phyloP scores from a whole-genome alignment of 2,329 filamentous ascomycete species.

The Sporothrix mexicana region DNA sequence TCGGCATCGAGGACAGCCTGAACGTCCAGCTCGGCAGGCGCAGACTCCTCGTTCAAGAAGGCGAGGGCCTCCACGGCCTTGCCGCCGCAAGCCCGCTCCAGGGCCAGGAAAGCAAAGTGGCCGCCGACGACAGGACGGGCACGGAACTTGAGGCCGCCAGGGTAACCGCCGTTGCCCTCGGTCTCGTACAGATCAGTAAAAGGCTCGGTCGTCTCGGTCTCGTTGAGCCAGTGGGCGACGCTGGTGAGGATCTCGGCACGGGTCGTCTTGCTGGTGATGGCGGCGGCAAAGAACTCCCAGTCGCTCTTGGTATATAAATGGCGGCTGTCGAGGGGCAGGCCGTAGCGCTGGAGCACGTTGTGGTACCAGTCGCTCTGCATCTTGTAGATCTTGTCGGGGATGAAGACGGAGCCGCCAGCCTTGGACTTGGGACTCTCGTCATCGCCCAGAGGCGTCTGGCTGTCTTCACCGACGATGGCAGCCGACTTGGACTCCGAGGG shows the following conservation, averaged over 20 bases:
- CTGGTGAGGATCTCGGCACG: conserved; percentile 74
- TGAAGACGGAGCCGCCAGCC: conserved; percentile 56
- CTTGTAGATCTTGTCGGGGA: conserved; percentile 76
- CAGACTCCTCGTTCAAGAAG: conserved; percentile 52
- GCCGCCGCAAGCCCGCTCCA: conserved; percentile 79
- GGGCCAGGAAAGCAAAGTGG: conserved; percentile 83
- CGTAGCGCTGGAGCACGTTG: conserved; percentile 79
- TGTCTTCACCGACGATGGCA: not conserved
- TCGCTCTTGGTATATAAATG: conserved; percentile 88
- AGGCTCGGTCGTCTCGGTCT: conserved; percentile 76
- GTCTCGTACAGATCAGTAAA: conserved; percentile 85
- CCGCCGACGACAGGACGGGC: conserved; percentile 83
- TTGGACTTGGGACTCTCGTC: conserved; percentile 35
- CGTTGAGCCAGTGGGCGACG: conserved; percentile 82
- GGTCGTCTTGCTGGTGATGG: conserved; percentile 72
- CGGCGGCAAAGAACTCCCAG: conserved; percentile 89
- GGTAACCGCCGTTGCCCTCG: conserved; percentile 76
- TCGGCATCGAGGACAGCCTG: conserved; percentile 36
- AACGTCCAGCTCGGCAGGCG: conserved; percentile 35
- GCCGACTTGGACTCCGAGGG: not conserved
- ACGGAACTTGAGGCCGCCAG: conserved; percentile 75
- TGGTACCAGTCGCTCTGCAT: conserved; percentile 83
- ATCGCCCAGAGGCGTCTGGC: conserved; percentile 35
- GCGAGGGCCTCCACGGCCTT: conserved; percentile 63
- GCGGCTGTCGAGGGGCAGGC: conserved; percentile 79